phyloP scores from a whole-genome alignment of 495 filamentous ascomycete species.

The Symbiotaphrina buchneri region DNA sequence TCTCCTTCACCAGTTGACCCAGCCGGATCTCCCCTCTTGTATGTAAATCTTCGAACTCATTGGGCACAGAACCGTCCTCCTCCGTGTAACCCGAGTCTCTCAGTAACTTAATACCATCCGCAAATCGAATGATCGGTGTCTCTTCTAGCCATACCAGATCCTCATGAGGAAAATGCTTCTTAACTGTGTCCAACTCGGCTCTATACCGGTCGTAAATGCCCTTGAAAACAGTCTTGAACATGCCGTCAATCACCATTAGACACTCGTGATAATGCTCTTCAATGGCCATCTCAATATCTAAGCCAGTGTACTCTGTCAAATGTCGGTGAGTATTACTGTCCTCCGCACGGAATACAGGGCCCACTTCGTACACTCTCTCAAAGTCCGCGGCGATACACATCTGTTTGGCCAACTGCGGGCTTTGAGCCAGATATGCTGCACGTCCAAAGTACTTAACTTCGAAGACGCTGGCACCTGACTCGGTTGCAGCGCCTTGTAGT shows the following conservation, averaged over 20 bases:
- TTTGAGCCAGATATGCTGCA: constrained; percentile 73
- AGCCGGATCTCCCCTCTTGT: constrained; percentile 78
- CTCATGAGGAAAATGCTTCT: constrained; percentile 40
- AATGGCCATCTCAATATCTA: constrained; percentile 96
- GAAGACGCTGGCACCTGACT: constrained; percentile 89
- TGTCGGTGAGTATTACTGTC: constrained; percentile 92
- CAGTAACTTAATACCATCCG: constrained; percentile 56
- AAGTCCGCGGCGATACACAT: constrained; percentile 86
- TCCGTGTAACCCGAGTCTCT: constrained; percentile 60
- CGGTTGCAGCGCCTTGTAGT: constrained; percentile 73
- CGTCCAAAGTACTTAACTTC: constrained; percentile 76
- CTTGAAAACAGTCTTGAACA: constrained; percentile 76
- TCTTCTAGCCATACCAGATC: constrained; percentile 59
- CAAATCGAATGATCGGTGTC: constrained; percentile 63
- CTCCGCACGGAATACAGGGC: constrained; percentile 87
- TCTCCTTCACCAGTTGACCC: constrained; percentile 61
- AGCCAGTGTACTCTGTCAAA: constrained; percentile 92
- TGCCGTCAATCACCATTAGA: constrained; percentile 52
- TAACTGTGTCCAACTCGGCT: constrained; percentile 18
- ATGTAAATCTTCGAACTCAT: constrained; percentile 52
- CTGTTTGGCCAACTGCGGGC: constrained; percentile 92
- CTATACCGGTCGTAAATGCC: constrained; percentile 40
- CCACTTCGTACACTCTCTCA: constrained; percentile 73
- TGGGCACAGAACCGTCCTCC: constrained; percentile 47
- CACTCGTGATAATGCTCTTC: constrained; percentile 77